Conservation (phyloP, 129 eudicot species). For the Arctium lappa region DNA sequence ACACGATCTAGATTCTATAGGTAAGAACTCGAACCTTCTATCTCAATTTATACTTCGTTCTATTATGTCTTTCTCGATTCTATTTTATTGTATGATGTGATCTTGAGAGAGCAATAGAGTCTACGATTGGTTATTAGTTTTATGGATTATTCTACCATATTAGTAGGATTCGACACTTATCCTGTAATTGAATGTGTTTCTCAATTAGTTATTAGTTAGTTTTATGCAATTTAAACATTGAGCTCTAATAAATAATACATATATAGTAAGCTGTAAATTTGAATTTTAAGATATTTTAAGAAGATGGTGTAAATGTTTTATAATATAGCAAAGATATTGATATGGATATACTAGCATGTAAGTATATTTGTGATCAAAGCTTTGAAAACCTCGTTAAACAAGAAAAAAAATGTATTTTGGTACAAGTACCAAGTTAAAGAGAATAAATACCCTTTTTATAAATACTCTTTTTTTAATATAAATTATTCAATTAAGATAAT, state of each 20-base stretch:
- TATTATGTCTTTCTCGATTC: background rate
- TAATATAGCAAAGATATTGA: background rate
- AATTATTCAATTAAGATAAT: background rate
- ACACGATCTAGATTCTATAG: background rate
- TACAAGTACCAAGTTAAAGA: too few species aligned
- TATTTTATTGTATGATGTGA: background rate
- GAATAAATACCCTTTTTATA: too few species aligned
- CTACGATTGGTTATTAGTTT: too few species aligned
- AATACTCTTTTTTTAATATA: too few species aligned
- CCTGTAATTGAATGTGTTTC: background rate
- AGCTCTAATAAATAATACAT: background rate
- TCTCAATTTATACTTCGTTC: background rate
- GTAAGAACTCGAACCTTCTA: background rate
- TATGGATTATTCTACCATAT: too few species aligned
- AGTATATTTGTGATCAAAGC: background rate
- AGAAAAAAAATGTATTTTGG: background rate
- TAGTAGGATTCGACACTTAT: too few species aligned
- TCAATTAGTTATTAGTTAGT: too few species aligned
- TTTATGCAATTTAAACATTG: background rate
- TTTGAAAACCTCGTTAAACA: background rate
- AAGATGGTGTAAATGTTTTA: too few species aligned
- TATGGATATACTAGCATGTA: background rate
- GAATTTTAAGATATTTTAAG: background rate
- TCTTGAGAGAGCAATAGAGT: background rate
- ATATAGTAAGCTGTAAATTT: too few species aligned